Base-by-base conservation (phyloP, 352 stramenopile species). In the Phytophthora tentaculata region DNA sequence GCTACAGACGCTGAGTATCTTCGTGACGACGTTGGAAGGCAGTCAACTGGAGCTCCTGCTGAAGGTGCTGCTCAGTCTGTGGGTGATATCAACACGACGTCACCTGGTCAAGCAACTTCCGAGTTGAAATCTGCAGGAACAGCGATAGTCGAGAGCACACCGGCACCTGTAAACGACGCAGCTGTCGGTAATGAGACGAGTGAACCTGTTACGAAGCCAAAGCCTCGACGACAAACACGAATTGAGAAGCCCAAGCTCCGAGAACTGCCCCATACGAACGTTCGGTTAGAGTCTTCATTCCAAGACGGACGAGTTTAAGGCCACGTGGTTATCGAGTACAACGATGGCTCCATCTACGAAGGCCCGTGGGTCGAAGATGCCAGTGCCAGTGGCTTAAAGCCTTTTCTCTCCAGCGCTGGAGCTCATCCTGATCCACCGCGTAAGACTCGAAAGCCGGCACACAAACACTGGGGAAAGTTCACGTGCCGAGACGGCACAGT, bases 261-360 rank as follows among this genome's bases (percentile, higher is more conserved):
- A 19, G 78, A 91, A 50, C 62, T 91, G 2, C 83, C 84, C 0
- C 83, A 90, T 59, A 90, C 79, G 35, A 94, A 92, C 59, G 59
- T 82, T 0, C 82, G 87, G 2, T 69, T 95, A 14, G 87, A 95
- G 67, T 93, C 85, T 48, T 75, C 77, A 0, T 95, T 95, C 56
- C 60, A 78, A 19, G 80, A 95, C 73, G 87, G 87, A 0, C 64
- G 71, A 24, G 91, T 95, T 41, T 74, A 80, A 41, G 84, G 79
- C 19, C 61, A 81, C 41, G 87, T 94, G 17, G 60, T 80, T 10
- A 81, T 94, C 52, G 87, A 94, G 64, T 95, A 76, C 61, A 94
- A 92, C 52, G 85, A 94, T 63, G 82, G 85, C 4, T 92, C 87
- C 5, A 65, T 82, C 4, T 95, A 95, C 56, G 87, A 94, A 81